Base-by-base conservation (phyloP, 2,329 filamentous ascomycete species). In the Trichoderma afroharzianum region DNA sequence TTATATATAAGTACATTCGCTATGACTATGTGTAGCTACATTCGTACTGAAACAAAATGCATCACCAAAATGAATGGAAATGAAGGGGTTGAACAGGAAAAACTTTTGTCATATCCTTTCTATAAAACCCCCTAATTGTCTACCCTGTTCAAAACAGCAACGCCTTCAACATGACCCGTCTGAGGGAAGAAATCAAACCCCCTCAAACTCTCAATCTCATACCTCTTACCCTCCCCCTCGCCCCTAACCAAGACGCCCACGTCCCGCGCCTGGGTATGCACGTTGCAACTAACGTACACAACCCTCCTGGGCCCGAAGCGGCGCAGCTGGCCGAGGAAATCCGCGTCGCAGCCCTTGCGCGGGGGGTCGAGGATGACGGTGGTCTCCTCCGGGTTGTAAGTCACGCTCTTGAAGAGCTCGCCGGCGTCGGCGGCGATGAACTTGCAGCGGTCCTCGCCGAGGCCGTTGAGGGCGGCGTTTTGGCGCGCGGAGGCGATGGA, bases 181-280 rank as follows among this genome's bases (percentile, higher is more conserved):
- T 98, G 95, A 14, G 96, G 96, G 82, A 99, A 99, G 82, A 99
- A 98, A 80, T 99, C 96, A 78, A 98, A 98, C 0, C 95, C 96
- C 62, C 92, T 87, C 61, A 99, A 82, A 78, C 93, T 97, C 86
- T 98, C 95, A 79, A 99, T 93, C 80, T 91, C 89, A 82, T 98
- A 99, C 73, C 86, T 83, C 26, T 82, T 82, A 66, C 81, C 81
- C 79, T 82, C 80, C 28, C 80, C 74, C 76, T 83, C 77, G 24
- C 95, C 94, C 43, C 91, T 87, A 1, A 98, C 94, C 77, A 99
- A 82, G 73, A 95, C 89, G 0, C 95, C 96, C 1, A 99, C 91
- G 81, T 99, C 96, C 68, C 96, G 85, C 15, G 96, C 96, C 86
- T 98, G 96, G 9, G 95, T 98, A 80, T 99, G 96, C 74, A 99